Evolutionary conservation across 78 protist genomes (phyloP), one percentile per base, ranked within the genome.

Genomic region (Tieghemostelium lacteum): DNA sequence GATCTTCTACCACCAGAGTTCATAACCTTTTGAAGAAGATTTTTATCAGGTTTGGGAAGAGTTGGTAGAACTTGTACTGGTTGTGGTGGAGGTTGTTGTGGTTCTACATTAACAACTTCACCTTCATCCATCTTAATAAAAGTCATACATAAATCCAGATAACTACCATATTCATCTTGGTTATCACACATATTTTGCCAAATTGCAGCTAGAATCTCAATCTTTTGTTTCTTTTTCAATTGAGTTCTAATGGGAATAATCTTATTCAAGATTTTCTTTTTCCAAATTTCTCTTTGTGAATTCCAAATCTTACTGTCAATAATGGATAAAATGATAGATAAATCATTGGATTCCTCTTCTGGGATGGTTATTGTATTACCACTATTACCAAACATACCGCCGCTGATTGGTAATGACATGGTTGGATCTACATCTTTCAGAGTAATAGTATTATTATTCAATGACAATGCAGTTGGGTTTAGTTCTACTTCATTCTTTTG

Each of bases 101-200:
- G 6, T 14, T 45, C 52, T 14, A 45, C 52, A 45, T 10, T 45
- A 6, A 45, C 10, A 45, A 45, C 31, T 42, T 71, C 77, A 71
- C 77, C 88, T 29, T 80, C 88, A 39, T 80, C 88, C 76, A 66
- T 50, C 57, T 64, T 45, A 54, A 80, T 55, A 22, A 80, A 42
- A 28, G 33, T 55, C 3, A 64, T 39, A 31, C 88, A 80, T 19
- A 80, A 24, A 37, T 80, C 88, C 10, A 80, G 58, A 67, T 80
- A 80, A 8, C 70, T 55, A 24, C 62, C 76, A 60, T 80, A 80
- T 20, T 80, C 88, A 33, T 64, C 34, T 20, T 67, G 57, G 36
- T 80, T 80, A 67, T 80, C 88, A 57, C 88, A 80, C 88, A 80
- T 80, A 49, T 80, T 80, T 57, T 80, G 88, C 88, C 88, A 80